Evolutionary conservation across 371 early-diverging fungal genomes (phyloP).

Genomic region (Batkoa obscura): DNA sequence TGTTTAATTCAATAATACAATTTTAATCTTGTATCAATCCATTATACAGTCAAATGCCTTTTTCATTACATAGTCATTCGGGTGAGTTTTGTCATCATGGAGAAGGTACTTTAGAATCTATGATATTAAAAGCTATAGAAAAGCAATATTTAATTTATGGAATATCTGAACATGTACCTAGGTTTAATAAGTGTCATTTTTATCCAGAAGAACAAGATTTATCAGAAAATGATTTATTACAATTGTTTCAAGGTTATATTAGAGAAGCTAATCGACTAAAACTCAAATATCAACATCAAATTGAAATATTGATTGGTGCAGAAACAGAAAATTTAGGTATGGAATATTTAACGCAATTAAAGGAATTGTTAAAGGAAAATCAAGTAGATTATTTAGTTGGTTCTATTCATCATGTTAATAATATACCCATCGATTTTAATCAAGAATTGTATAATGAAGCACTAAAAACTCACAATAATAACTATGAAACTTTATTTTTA

Average conservation of each 20-base stretch:
- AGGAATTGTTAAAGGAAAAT: constrained; percentile 8
- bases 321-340: constrained; percentile 70
- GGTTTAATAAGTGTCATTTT: constrained; percentile 35
- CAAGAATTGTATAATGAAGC: constrained; percentile 27
- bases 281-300: constrained; percentile 29
- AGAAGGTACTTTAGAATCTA: constrained; percentile 47
- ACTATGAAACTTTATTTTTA: constrained; percentile 25
- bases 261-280: constrained; percentile 51
- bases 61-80: constrained; percentile 66
- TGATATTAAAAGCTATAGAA: constrained; percentile 44
- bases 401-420: constrained; percentile 73
- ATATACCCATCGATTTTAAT: constrained; percentile 71
- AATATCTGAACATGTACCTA: constrained; percentile 68
- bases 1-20: no score
- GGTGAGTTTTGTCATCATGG: constrained; percentile 77
- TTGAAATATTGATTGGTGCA: constrained; percentile 59
- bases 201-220: constrained; percentile 70
- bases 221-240: constrained; percentile 29
- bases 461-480: constrained; percentile 12
- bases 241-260: constrained; percentile 32
- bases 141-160: constrained; percentile 43
- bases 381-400: constrained; percentile 74
- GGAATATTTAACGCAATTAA: constrained; percentile 13
- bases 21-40: no score
- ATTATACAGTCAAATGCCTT: constrained; percentile 8